These are phyloP conservation scores for Candida coquimbonensis DNA, from an alignment of 805 yeast species.

Conservation along the genomic window DNA sequence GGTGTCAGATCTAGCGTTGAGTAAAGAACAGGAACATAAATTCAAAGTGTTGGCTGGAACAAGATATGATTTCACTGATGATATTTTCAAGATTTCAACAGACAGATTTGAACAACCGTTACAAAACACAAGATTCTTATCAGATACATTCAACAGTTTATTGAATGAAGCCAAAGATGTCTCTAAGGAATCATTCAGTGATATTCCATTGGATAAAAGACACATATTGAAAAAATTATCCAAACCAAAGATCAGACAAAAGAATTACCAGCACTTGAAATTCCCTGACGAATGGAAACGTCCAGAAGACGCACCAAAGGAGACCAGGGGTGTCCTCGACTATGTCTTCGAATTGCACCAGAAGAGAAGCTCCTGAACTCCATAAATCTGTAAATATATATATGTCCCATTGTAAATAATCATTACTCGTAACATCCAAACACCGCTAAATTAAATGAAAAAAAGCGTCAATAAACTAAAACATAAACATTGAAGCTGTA, in stretches of 20 bases:
- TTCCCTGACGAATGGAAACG: slow-evolving; percentile 82
- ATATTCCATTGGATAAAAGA: slow-evolving; percentile 77
- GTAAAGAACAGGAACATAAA: slow-evolving; percentile 54
- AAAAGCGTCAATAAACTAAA: too few relatives aligned
- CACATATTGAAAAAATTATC: slow-evolving; percentile 44
- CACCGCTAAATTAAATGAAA: too few relatives aligned
- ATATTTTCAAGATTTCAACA: slow-evolving; percentile 57
- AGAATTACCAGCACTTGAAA: slow-evolving; percentile 26
- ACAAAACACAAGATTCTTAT: slow-evolving; percentile 75
- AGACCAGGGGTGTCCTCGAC: slow-evolving; percentile 21
- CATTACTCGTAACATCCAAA: too few relatives aligned
- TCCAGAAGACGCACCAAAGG: slow-evolving; percentile 63
- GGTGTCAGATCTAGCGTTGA: slow-evolving; percentile 47
- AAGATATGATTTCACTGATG: slow-evolving; percentile 59
- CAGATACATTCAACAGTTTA: slow-evolving; percentile 55
- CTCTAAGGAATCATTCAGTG: slow-evolving; percentile 52
- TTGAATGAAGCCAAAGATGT: slow-evolving; percentile 58
- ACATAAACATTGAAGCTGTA: too few relatives aligned
- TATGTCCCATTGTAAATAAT: neutral
- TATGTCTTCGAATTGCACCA: slow-evolving; percentile 9
- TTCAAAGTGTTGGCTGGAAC: slow-evolving; percentile 72
- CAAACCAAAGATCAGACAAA: slow-evolving; percentile 32
- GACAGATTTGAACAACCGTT: slow-evolving; percentile 67
- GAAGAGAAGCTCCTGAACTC: too few relatives aligned
- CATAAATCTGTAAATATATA: slow-evolving; percentile 2